Evolutionary conservation across 345 rosid species (phyloP).

Genomic region (Euphorbia pulcherrima): DNA sequence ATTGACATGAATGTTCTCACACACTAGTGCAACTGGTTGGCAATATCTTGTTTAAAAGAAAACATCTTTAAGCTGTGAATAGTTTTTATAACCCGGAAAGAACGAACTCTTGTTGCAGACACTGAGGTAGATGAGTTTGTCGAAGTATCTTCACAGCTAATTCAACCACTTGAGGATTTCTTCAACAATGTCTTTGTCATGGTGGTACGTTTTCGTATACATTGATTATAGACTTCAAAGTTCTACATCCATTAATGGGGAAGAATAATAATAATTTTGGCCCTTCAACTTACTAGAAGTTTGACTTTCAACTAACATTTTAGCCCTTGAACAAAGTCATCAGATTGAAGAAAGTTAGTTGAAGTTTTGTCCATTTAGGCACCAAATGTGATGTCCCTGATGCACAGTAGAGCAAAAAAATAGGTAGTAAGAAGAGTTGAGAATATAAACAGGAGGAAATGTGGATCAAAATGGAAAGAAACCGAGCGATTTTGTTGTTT

Average conservation of each 20-base stretch:
- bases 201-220: constrained; percentile 65
- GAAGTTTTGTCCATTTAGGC: too few species aligned
- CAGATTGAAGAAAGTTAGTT: too few species aligned
- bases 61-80: not conserved
- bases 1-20: not conserved
- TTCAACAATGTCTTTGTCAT: constrained; percentile 86
- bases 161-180: constrained; percentile 83
- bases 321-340: too few species aligned
- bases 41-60: not conserved
- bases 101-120: constrained; percentile 37
- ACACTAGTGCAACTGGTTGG: not conserved
- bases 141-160: constrained; percentile 54
- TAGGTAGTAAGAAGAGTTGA: too few species aligned
- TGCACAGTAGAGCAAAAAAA: too few species aligned
- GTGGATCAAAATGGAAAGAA: too few species aligned
- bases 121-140: constrained; percentile 68
- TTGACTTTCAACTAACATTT: too few species aligned
- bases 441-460: too few species aligned
- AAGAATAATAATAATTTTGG: too few species aligned
- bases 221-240: not conserved
- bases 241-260: not conserved
- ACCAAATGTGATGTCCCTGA: too few species aligned
- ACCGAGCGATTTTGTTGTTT: too few species aligned
- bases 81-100: not conserved
- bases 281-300: too few species aligned